Evolutionary conservation across 2,329 filamentous ascomycete species (phyloP).

Genomic region (Ampelomyces quisqualis): DNA sequence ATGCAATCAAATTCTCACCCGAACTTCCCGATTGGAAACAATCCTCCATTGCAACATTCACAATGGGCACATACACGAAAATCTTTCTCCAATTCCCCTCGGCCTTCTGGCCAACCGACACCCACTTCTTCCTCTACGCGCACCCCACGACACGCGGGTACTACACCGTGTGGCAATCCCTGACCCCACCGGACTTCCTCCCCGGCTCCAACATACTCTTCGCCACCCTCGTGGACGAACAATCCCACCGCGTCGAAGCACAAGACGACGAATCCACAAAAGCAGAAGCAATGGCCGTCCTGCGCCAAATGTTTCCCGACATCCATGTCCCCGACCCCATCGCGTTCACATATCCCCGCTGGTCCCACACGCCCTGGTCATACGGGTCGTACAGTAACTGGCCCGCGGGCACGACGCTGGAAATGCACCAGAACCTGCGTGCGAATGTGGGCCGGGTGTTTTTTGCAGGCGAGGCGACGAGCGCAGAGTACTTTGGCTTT

Average conservation of each 20-base stretch:
- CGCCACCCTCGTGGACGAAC: constrained; percentile 59
- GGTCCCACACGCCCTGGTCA: constrained; percentile 53
- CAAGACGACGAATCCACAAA: constrained; percentile 61
- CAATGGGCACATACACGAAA: constrained; percentile 73
- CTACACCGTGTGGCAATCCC: constrained; percentile 65
- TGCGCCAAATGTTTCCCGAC: constrained; percentile 63
- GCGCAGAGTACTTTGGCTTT: constrained; percentile 65
- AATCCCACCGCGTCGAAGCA: constrained; percentile 60
- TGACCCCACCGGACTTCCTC: constrained; percentile 59
- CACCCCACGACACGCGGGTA: constrained; percentile 52
- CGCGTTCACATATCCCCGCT: constrained; percentile 62
- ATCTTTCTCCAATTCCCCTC: constrained; percentile 69
- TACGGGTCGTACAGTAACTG: constrained; percentile 69
- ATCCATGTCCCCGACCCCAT: constrained; percentile 59
- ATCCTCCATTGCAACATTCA: constrained; percentile 62
- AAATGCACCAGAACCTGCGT: constrained; percentile 67
- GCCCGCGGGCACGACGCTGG: constrained; percentile 63
- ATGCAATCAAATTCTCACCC: constrained; percentile 60
- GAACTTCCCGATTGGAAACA: constrained; percentile 64
- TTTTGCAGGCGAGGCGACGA: constrained; percentile 67
- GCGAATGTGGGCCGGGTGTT: constrained; percentile 63
- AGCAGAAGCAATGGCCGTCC: constrained; percentile 57
- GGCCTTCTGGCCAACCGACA: constrained; percentile 63
- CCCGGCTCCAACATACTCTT: constrained; percentile 66
- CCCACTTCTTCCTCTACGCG: constrained; percentile 58